Percentiles rank a stretch among this genome's conserved stretches.
Conservation (phyloP, 208 protist genomes). For the Phytomonas francai region DNA sequence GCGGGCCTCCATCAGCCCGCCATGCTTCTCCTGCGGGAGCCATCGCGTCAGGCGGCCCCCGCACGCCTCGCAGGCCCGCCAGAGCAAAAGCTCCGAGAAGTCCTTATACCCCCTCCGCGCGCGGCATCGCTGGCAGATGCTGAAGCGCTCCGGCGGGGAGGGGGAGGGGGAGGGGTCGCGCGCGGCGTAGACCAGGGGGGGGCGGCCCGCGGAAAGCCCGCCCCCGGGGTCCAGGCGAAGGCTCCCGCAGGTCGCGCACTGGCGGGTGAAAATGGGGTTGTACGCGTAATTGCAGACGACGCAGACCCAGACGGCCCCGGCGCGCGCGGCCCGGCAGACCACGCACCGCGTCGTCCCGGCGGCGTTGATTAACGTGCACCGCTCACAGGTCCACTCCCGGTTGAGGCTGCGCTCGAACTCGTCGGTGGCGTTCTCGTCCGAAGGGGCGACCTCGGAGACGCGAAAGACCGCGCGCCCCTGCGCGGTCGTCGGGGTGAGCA, state of each 20-base stretch:
- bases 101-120: conserved; percentile 24
- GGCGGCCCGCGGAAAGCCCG: too few relatives aligned
- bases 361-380: conserved; percentile 80
- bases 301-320: conserved; percentile 69
- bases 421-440: conserved; percentile 15
- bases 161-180: not conserved
- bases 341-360: conserved; percentile 55
- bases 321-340: conserved; percentile 71
- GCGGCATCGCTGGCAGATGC: conserved; percentile 46
- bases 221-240: conserved; percentile 26
- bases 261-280: conserved; percentile 35
- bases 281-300: conserved; percentile 66
- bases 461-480: conserved; percentile 54
- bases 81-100: conserved; percentile 40
- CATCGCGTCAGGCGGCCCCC: conserved; percentile 38
- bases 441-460: conserved; percentile 14
- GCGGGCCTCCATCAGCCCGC: conserved; percentile 33
- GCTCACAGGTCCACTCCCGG: conserved; percentile 63
- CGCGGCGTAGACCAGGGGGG: not conserved
- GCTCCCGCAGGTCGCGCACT: conserved; percentile 68
- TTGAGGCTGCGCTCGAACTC: conserved; percentile 6
- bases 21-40: conserved; percentile 47
- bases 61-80: conserved; percentile 41
- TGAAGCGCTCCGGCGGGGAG: conserved; percentile 2
- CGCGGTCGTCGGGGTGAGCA: conserved; percentile 26